phyloP scores from a whole-genome alignment of 1,284 basidiomycete genomes.

The Apiotrichum akiyoshidainum region DNA sequence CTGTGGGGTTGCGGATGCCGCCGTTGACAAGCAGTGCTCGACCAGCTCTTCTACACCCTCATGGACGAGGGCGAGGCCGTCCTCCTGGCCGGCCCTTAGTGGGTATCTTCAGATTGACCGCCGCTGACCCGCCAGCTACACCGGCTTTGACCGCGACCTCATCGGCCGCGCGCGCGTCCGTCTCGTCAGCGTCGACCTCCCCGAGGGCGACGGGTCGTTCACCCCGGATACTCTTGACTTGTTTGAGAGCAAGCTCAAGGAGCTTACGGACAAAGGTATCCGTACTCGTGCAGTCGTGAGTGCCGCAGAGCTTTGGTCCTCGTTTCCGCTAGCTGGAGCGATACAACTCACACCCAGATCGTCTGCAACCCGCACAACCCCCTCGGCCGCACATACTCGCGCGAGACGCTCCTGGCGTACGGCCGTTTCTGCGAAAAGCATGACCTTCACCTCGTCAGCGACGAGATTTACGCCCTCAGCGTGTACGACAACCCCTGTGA shows the following conservation, averaged over 20 bases:
- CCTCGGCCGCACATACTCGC: slow-evolving; percentile 47
- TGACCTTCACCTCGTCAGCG: slow-evolving; percentile 51
- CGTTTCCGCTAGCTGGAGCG: no score
- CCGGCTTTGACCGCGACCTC: slow-evolving; percentile 47
- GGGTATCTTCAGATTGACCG: slow-evolving; percentile 7
- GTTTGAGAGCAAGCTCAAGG: slow-evolving; percentile 34
- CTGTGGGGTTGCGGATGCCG: background rate
- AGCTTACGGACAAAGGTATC: slow-evolving; percentile 28
- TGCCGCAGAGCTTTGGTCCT: slow-evolving; percentile 1
- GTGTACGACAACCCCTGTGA: slow-evolving; percentile 40
- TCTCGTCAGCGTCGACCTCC: slow-evolving; percentile 42
- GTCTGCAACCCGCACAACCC: slow-evolving; percentile 54
- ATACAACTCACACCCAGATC: slow-evolving; percentile 26
- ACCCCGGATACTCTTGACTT: slow-evolving; percentile 25
- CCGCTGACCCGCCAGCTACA: slow-evolving; percentile 32
- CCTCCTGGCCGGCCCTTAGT: slow-evolving; percentile 48
- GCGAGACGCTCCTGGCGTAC: slow-evolving; percentile 50
- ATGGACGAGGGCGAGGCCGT: slow-evolving; percentile 51
- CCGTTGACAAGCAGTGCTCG: slow-evolving; percentile 33
- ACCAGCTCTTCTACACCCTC: slow-evolving; percentile 50
- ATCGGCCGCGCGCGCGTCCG: slow-evolving; percentile 37
- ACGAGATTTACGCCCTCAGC: slow-evolving; percentile 54
- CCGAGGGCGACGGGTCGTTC: slow-evolving; percentile 34
- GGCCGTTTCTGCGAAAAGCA: slow-evolving; percentile 51
- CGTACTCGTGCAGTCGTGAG: slow-evolving; percentile 39